A percentile compares a stretch with the other conserved stretches of the same genome.
These are phyloP conservation scores for Paraphaeosphaeria minitans DNA, from an alignment of 2,329 filamentous ascomycete species.

Conservation along the genomic window DNA sequence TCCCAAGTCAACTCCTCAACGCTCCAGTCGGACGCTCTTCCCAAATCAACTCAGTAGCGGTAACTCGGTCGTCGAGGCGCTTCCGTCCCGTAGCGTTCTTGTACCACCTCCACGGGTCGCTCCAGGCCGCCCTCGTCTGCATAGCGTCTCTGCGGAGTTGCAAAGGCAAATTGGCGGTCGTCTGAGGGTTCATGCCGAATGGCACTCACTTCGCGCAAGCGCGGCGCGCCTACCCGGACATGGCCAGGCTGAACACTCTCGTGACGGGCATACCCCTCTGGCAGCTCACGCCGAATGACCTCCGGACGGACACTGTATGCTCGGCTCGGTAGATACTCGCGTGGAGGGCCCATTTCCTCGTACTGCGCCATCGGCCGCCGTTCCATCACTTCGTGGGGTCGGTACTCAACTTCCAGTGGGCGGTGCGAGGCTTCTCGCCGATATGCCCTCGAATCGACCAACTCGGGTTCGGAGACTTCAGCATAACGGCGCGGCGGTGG, in stretches of 20 bases:
- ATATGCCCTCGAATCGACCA: slow-evolving; percentile 60
- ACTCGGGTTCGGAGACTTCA: slow-evolving; percentile 65
- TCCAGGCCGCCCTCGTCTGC: slow-evolving; percentile 45
- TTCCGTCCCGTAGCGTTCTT: slow-evolving; percentile 36
- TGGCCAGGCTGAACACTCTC: slow-evolving; percentile 51
- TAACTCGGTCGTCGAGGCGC: slow-evolving; percentile 41
- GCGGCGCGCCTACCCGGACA: slow-evolving; percentile 37
- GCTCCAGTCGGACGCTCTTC: no score
- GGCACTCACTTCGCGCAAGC: slow-evolving; percentile 50
- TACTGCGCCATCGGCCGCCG: slow-evolving; percentile 38
- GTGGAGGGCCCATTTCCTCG: slow-evolving; percentile 46
- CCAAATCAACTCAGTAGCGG: slow-evolving; percentile 33
- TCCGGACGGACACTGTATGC: slow-evolving; percentile 50
- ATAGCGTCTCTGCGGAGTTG: slow-evolving; percentile 43
- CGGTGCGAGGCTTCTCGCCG: slow-evolving; percentile 64
- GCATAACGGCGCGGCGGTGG: slow-evolving; percentile 58
- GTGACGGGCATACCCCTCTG: slow-evolving; percentile 42
- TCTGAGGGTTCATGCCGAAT: slow-evolving; percentile 43
- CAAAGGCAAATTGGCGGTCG: slow-evolving; percentile 40
- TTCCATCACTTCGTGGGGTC: slow-evolving; percentile 30
- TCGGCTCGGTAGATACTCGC: slow-evolving; percentile 38
- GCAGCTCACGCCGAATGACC: slow-evolving; percentile 40
- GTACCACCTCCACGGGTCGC: slow-evolving; percentile 31
- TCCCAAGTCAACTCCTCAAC: not conserved
- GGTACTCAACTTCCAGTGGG: slow-evolving; percentile 47